Evolutionary conservation across 169 alveolate species (phyloP).

Genomic region (Cytauxzoon felis): DNA sequence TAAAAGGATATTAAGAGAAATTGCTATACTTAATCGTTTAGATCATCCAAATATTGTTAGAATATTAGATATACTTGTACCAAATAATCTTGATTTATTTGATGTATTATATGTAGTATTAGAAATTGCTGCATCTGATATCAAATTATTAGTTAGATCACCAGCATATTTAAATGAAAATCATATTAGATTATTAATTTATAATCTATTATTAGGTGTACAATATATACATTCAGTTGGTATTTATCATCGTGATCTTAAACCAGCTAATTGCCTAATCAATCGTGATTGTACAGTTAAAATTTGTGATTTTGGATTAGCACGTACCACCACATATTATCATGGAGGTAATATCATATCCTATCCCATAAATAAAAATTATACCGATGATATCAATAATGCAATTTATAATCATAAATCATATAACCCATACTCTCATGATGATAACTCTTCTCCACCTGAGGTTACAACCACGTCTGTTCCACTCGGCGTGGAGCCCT

Average conservation of each 20-base stretch:
- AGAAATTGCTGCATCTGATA: constrained; percentile 96
- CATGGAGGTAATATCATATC: too few relatives aligned
- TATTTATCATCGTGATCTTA: constrained; percentile 96
- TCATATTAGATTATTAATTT: constrained; percentile 88
- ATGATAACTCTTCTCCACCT: too few relatives aligned
- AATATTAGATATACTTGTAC: constrained; percentile 86
- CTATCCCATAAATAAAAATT: too few relatives aligned
- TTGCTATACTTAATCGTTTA: constrained; percentile 88
- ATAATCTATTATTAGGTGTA: constrained; percentile 91
- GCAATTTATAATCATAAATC: too few relatives aligned
- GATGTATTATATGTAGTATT: constrained; percentile 93
- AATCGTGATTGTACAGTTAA: constrained; percentile 97
- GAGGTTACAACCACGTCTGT: too few relatives aligned
- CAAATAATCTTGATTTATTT: constrained; percentile 85
- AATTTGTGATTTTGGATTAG: constrained; percentile 97
- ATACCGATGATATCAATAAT: too few relatives aligned
- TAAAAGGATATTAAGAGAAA: constrained; percentile 93
- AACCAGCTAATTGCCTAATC: constrained; percentile 96
- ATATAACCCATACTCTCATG: too few relatives aligned
- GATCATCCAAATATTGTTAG: constrained; percentile 88
- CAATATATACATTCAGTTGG: constrained; percentile 93
- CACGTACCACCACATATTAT: constrained; percentile 81
- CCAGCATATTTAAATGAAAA: constrained; percentile 89
- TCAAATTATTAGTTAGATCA: constrained; percentile 90
- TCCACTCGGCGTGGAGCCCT: too few relatives aligned